These are phyloP conservation scores for Clarireedia hainanense DNA, from an alignment of 2,329 filamentous ascomycete genomes.

Conservation along the genomic window DNA sequence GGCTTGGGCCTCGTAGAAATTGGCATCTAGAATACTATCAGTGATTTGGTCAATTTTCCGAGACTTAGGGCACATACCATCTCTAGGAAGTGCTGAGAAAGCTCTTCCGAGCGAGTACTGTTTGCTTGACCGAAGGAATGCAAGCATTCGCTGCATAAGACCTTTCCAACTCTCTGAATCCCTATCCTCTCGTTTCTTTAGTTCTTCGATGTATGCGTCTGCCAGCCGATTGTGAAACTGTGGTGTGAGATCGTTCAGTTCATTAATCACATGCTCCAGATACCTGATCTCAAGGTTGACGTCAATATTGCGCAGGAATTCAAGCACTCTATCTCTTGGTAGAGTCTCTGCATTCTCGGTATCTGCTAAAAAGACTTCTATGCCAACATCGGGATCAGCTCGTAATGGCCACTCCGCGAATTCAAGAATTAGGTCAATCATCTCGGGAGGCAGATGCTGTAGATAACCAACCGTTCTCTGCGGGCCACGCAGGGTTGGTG, in stretches of 20 bases:
- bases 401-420: slow-evolving; percentile 83
- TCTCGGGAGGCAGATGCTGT: slow-evolving; percentile 78
- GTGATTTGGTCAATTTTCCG: slow-evolving; percentile 4
- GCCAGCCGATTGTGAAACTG: slow-evolving; percentile 83
- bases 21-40: slow-evolving; percentile 49
- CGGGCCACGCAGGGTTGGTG: slow-evolving; percentile 64
- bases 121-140: slow-evolving; percentile 66
- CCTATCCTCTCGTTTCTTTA: slow-evolving; percentile 31
- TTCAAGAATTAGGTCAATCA: slow-evolving; percentile 85
- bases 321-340: slow-evolving; percentile 66
- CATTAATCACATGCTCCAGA: slow-evolving; percentile 81
- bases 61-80: slow-evolving; percentile 48
- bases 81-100: slow-evolving; percentile 67
- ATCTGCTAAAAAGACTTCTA: slow-evolving; percentile 90
- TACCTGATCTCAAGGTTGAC: slow-evolving; percentile 68
- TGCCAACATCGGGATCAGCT: slow-evolving; percentile 64
- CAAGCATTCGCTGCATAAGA: slow-evolving; percentile 59
- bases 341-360: slow-evolving; percentile 91
- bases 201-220: slow-evolving; percentile 55
- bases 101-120: slow-evolving; percentile 77
- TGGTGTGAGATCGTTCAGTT: slow-evolving; percentile 75
- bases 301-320: slow-evolving; percentile 66
- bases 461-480: slow-evolving; percentile 80
- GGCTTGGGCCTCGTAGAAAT: slow-evolving; percentile 83
- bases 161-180: slow-evolving; percentile 44